Evolutionary conservation across 1,284 basidiomycete genomes (phyloP).

Genomic region (Veloporphyrellus conicus): DNA sequence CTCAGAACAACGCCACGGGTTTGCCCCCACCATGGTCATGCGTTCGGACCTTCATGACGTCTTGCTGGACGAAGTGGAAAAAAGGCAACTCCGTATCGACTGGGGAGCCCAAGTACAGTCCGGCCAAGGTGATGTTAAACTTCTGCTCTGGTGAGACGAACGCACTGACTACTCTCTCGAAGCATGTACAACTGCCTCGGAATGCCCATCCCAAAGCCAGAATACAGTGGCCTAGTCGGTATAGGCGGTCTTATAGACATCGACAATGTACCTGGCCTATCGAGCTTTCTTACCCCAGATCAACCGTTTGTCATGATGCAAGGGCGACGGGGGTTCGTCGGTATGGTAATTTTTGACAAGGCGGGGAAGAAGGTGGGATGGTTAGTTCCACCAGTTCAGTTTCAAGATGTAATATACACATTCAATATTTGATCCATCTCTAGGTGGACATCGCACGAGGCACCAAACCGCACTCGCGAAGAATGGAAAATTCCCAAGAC

Average conservation of each 20-base stretch:
- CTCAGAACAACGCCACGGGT: slow-evolving; percentile 28
- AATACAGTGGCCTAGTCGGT: slow-evolving; percentile 31
- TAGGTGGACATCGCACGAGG: slow-evolving; percentile 33
- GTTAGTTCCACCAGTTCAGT: slow-evolving; percentile 8
- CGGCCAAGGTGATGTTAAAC: slow-evolving; percentile 16
- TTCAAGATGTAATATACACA: background rate
- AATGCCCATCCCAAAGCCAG: slow-evolving; percentile 19
- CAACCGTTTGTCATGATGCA: slow-evolving; percentile 31
- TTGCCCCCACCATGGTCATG: slow-evolving; percentile 26
- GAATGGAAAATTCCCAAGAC: slow-evolving; percentile 30
- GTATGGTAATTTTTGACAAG: slow-evolving; percentile 29
- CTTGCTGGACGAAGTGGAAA: slow-evolving; percentile 28
- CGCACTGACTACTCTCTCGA: slow-evolving; percentile 5
- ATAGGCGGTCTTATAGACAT: slow-evolving; percentile 23
- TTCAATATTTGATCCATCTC: background rate
- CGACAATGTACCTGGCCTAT: slow-evolving; percentile 23
- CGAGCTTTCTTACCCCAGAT: slow-evolving; percentile 17
- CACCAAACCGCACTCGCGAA: slow-evolving; percentile 24
- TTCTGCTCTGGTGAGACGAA: background rate
- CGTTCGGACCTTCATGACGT: slow-evolving; percentile 34
- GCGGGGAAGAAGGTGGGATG: slow-evolving; percentile 24
- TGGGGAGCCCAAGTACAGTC: slow-evolving; percentile 28
- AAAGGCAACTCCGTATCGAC: slow-evolving; percentile 15
- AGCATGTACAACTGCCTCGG: slow-evolving; percentile 28
- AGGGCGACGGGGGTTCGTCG: slow-evolving; percentile 29